Evolutionary conservation across 768 basidiomycete species (phyloP), one percentile per base, ranked within the genome.

Genomic region (Tricholoma flavovirens): DNA sequence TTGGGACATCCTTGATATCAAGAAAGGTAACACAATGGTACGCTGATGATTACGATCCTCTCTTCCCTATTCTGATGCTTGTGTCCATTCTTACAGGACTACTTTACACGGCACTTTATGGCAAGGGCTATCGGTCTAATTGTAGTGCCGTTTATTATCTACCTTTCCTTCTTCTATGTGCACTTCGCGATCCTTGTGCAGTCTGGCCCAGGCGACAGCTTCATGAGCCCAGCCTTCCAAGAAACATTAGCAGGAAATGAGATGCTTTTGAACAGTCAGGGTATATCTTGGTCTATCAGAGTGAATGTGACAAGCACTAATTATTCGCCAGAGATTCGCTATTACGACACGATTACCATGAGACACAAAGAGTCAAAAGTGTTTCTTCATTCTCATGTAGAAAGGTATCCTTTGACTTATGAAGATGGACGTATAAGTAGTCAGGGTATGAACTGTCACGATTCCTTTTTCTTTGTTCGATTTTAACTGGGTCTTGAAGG

Each of bases 181-280:
- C 97, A 99, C 71, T 96, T 99, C 66, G 77, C 87, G 24, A 78
- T 98, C 59, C 84, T 98, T 61, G 89, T 77, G 7, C 80, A 86
- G 60, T 94, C 94, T 10, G 97, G 97, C 22, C 82, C 94, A 30
- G 97, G 97, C 5, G 97, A 98, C 66, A 77, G 80, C 36, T 99
- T 98, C 76, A 98, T 98, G 97, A 93, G 90, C 67, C 95, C 97
- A 5, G 87, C 86, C 4, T 99, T 99, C 83, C 97, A 99, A 72
- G 94, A 98, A 73, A 97, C 94, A 15, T 77, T 99, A 51, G 71
- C 78, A 19, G 94, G 93, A 29, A 99, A 97, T 62, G 94, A 98
- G 65, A 77, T 99, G 71, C 73, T 98, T 55, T 68, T 98, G 59
- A 92, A 92, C 66, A 90, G 92, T 61, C 88, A 95, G 75, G 96